Evolutionary conservation across 2,329 filamentous ascomycete genomes (phyloP).

Genomic region (Grosmannia clavigera): DNA sequence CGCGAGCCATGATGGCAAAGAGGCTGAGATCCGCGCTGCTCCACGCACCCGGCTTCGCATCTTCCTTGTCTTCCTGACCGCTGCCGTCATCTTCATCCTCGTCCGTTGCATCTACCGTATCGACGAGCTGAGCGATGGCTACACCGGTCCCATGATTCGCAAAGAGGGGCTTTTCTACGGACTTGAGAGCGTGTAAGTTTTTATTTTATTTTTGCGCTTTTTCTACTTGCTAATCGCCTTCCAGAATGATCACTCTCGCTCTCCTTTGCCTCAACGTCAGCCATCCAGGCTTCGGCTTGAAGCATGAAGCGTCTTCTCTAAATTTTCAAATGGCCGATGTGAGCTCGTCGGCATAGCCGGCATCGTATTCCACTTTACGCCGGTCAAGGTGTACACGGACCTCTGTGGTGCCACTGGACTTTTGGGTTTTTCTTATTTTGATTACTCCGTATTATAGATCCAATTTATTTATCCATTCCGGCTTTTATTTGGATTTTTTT

Average conservation of each 20-base stretch:
- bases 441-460: too few species aligned
- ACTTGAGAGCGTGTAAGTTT: slow-evolving; percentile 34
- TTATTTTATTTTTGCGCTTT: background rate
- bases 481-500: background rate
- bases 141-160: slow-evolving; percentile 39
- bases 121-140: slow-evolving; percentile 52
- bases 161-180: slow-evolving; percentile 39
- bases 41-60: slow-evolving; percentile 9
- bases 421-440: background rate
- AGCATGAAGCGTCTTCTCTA: background rate
- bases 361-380: background rate
- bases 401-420: background rate
- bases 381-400: background rate
- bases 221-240: background rate
- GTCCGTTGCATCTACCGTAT: slow-evolving; percentile 45
- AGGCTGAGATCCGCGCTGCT: background rate
- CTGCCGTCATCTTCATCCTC: slow-evolving; percentile 47
- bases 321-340: background rate
- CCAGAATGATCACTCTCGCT: slow-evolving; percentile 8
- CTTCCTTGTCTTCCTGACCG: slow-evolving; percentile 38
- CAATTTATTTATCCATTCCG: background rate
- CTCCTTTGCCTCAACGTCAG: slow-evolving; percentile 10
- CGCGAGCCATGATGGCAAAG: background rate
- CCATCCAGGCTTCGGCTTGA: slow-evolving; percentile 13
- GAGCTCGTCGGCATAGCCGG: background rate